Conservation (phyloP, 495 filamentous ascomycete species). For the Penicillium argentinense region DNA sequence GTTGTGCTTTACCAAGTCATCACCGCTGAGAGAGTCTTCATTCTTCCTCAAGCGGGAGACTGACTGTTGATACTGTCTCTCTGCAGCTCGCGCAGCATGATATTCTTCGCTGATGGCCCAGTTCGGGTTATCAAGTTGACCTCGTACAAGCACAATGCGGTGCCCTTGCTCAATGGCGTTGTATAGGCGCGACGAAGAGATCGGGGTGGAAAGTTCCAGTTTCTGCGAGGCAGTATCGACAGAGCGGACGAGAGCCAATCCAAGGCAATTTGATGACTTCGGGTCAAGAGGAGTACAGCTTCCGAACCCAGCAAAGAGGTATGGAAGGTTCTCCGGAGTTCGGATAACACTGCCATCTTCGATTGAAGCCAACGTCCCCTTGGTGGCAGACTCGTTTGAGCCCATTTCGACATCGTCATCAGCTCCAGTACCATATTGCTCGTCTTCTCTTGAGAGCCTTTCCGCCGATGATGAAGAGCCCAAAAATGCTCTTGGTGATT, state of each 20-base stretch:
- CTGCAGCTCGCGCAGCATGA: conserved; percentile 39
- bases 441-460: background rate
- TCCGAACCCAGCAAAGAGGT: conserved; percentile 41
- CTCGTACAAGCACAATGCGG: conserved; percentile 51
- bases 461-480: conserved; percentile 5
- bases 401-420: conserved; percentile 31
- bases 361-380: too few relatives aligned
- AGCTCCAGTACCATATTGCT: conserved; percentile 8
- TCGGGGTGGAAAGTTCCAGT: conserved; percentile 50
- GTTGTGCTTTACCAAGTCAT: conserved; percentile 16
- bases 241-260: conserved; percentile 52
- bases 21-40: conserved; percentile 9
- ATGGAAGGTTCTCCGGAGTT: conserved; percentile 40
- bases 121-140: conserved; percentile 51
- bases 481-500: conserved; percentile 41
- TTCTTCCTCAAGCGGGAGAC: conserved; percentile 26
- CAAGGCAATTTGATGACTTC: conserved; percentile 44
- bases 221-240: conserved; percentile 38
- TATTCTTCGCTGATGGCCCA: conserved; percentile 52
- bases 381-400: too few relatives aligned
- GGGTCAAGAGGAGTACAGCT: conserved; percentile 43
- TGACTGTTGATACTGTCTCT: conserved; percentile 31
- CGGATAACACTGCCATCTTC: conserved; percentile 26
- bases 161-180: conserved; percentile 34
- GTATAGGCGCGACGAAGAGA: conserved; percentile 35